Percentiles rank a stretch among this genome's conserved stretches.
Conservation (phyloP, 164 flowering plant genomes). For the Paratinospora sagittata region DNA sequence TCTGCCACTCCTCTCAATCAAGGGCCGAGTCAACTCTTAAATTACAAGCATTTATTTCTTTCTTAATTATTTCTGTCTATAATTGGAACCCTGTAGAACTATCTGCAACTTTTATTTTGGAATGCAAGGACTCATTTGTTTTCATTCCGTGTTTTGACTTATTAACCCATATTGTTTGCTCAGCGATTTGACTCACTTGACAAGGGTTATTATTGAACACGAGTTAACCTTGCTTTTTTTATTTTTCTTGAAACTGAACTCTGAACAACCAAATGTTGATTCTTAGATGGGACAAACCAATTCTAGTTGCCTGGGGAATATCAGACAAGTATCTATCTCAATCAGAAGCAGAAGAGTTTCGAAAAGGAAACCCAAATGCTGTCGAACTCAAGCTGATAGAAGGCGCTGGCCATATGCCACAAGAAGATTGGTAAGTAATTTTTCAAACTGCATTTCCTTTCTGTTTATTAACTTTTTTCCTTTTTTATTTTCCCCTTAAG, state of each 20-base stretch:
- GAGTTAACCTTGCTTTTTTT: background rate
- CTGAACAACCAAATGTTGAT: slow-evolving; percentile 4
- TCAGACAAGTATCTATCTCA: slow-evolving; percentile 84
- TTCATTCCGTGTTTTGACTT: background rate
- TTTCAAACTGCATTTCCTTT: background rate
- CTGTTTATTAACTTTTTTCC: too few species aligned
- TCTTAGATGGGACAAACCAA: slow-evolving; percentile 80
- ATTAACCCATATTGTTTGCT: background rate
- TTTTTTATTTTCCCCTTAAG: background rate
- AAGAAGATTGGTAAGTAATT: slow-evolving; percentile 82
- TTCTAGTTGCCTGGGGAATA: slow-evolving; percentile 79
- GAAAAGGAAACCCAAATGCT: slow-evolving; percentile 53
- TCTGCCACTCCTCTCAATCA: too few species aligned
- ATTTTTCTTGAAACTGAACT: slow-evolving; percentile 2
- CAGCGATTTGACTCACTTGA: background rate
- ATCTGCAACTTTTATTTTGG: too few species aligned
- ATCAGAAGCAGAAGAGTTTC: slow-evolving; percentile 79
- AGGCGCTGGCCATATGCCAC: slow-evolving; percentile 99
- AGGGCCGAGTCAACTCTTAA: too few species aligned
- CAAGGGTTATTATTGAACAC: background rate
- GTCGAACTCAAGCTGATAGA: slow-evolving; percentile 67
- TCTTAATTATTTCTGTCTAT: too few species aligned
- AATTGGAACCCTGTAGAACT: background rate
- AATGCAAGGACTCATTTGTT: background rate
- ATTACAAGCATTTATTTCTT: too few species aligned